Conservation (phyloP, 1,284 basidiomycete genomes). For the Cryptococcus sp. region DNA sequence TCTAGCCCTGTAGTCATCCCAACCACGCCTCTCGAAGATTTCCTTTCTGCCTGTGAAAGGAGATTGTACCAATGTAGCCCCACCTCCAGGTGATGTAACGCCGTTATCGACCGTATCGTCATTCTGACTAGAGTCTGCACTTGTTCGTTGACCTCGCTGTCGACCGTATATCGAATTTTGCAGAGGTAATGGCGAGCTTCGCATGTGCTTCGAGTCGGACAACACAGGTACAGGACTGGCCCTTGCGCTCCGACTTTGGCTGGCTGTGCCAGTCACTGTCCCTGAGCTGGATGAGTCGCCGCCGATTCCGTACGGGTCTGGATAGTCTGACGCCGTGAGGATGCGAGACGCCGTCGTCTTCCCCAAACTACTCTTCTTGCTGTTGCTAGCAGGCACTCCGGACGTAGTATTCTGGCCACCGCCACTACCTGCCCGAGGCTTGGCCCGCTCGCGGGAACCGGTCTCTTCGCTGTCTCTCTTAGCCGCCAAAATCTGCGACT, state of each 20-base stretch:
- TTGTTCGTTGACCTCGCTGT: not conserved
- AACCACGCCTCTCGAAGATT: slow-evolving; percentile 13
- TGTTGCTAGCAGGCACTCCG: not conserved
- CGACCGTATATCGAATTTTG: not conserved
- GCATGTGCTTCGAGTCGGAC: not conserved
- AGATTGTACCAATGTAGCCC: not conserved
- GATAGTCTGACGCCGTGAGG: slow-evolving; percentile 16
- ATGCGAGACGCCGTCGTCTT: slow-evolving; percentile 15
- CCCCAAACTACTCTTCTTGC: slow-evolving; percentile 13
- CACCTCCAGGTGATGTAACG: not conserved
- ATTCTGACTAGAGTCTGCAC: not conserved
- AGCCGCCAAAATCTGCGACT: no score
- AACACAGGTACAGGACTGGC: not conserved
- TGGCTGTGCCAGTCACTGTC: not conserved
- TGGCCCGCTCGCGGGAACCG: not conserved
- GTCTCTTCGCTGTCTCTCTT: no score
- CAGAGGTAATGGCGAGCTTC: not conserved
- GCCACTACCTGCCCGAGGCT: not conserved
- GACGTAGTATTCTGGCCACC: slow-evolving; percentile 1
- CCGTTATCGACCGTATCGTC: not conserved
- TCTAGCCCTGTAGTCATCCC: slow-evolving; percentile 26
- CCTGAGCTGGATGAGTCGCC: slow-evolving; percentile 5
- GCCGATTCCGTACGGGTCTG: slow-evolving; percentile 21
- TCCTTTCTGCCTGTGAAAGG: slow-evolving; percentile 11
- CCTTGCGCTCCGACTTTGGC: not conserved